Evolutionary conservation across 148 eudicot species (phyloP).

Genomic region (Heliamphora exappendiculata): DNA sequence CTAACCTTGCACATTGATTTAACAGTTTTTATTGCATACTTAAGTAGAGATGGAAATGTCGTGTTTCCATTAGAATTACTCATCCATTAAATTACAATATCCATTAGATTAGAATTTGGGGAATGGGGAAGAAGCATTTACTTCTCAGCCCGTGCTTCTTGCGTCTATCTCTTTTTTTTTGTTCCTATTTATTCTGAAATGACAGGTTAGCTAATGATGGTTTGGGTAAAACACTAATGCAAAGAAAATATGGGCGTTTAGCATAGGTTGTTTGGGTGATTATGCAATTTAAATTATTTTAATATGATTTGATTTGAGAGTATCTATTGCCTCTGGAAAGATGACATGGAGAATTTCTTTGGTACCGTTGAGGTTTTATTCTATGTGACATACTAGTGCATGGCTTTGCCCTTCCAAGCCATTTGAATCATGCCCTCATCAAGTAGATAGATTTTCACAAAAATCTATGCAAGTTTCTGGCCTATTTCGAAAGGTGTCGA

Average conservation of each 20-base stretch:
- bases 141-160: neutral
- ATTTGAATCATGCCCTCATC: neutral
- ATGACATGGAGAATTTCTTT: neutral
- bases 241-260: neutral
- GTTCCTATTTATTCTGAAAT: neutral
- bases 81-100: too few relatives aligned
- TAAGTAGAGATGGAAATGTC: neutral
- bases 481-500: constrained; percentile 3
- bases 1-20: too few relatives aligned
- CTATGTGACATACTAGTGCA: neutral
- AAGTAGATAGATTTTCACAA: neutral
- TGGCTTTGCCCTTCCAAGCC: neutral
- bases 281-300: neutral
- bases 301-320: neutral
- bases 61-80: neutral
- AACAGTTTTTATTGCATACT: neutral
- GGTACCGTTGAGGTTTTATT: neutral
- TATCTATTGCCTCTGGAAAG: neutral
- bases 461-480: neutral
- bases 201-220: neutral
- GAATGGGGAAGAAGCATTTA: neutral
- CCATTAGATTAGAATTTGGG: neutral
- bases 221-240: neutral
- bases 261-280: neutral
- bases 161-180: neutral